Percentiles rank a stretch among this genome's conserved stretches.
Conservation (phyloP, 148 eudicot species). For the Persicaria tinctoria region DNA sequence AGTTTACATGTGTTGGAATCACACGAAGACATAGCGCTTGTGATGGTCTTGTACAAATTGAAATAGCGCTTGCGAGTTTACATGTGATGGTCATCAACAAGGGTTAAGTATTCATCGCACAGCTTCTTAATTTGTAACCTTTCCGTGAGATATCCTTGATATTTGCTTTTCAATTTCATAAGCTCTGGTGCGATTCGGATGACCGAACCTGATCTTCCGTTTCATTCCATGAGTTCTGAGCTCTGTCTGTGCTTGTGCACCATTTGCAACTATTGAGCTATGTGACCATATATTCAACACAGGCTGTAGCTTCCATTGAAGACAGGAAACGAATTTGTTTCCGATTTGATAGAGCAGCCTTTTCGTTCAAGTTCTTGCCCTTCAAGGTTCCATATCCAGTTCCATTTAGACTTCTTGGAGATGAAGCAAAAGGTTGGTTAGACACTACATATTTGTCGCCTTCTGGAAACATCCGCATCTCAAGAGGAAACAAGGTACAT, state of each 20-base stretch:
- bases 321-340: conserved; percentile 86
- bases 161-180: too few relatives aligned
- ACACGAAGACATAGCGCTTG: too few relatives aligned
- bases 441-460: conserved; percentile 93
- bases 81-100: too few relatives aligned
- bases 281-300: neutral
- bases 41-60: too few relatives aligned
- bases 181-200: too few relatives aligned
- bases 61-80: too few relatives aligned
- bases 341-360: conserved; percentile 93
- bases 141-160: too few relatives aligned
- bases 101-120: too few relatives aligned
- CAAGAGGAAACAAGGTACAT: conserved; percentile 92
- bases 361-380: conserved; percentile 78
- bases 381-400: conserved; percentile 98
- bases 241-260: neutral
- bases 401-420: conserved; percentile 92
- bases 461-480: conserved; percentile 86
- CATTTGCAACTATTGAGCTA: neutral
- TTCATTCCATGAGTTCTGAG: neutral
- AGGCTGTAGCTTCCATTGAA: conserved; percentile 80
- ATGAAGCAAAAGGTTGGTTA: conserved; percentile 98
- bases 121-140: too few relatives aligned
- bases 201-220: too few relatives aligned
- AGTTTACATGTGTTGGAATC: too few relatives aligned